A percentile compares a stretch with the other conserved stretches of the same genome.
These are phyloP conservation scores for Pythium sukuiense DNA, from an alignment of 352 stramenopile species.

Conservation along the genomic window DNA sequence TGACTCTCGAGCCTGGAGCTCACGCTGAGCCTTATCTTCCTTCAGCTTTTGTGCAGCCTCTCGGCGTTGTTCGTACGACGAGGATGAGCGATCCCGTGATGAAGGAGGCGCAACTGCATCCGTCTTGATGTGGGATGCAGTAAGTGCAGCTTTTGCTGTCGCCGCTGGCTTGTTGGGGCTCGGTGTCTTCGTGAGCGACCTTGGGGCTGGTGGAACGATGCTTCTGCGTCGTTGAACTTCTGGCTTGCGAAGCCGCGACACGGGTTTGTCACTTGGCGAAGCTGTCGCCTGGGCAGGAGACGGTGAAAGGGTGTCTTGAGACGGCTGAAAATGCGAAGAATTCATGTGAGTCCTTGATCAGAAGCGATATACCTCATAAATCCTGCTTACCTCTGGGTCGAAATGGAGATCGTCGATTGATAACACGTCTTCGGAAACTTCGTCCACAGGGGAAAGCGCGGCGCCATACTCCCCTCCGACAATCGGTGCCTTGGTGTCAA, in stretches of 20 bases:
- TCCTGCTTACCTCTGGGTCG: slow-evolving; percentile 13
- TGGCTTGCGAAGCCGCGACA: slow-evolving; percentile 22
- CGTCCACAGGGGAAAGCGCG: slow-evolving; percentile 21
- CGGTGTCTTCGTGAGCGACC: slow-evolving; percentile 16
- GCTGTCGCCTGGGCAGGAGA: slow-evolving; percentile 4
- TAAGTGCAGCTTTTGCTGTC: background rate
- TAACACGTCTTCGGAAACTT: slow-evolving; percentile 21
- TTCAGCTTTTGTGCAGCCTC: slow-evolving; percentile 66
- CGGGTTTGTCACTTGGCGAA: slow-evolving; percentile 3
- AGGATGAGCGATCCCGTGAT: slow-evolving; percentile 23
- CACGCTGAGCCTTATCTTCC: slow-evolving; percentile 67
- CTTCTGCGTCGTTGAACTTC: slow-evolving; percentile 20
- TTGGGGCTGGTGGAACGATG: background rate
- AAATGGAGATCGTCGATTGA: slow-evolving; percentile 19
- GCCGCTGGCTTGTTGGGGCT: slow-evolving; percentile 4
- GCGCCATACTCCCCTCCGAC: slow-evolving; percentile 3
- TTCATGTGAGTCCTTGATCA: background rate
- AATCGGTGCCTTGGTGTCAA: background rate
- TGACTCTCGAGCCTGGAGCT: slow-evolving; percentile 56
- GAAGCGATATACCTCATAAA: background rate
- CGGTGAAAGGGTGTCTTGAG: slow-evolving; percentile 17
- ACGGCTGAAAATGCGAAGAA: background rate
- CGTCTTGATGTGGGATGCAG: slow-evolving; percentile 8
- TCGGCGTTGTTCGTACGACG: slow-evolving; percentile 60
- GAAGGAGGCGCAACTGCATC: background rate